A percentile compares a stretch with the other conserved stretches of the same genome.
These are phyloP conservation scores for Xylariaceae sp. DNA, from an alignment of 2,329 filamentous ascomycete species.

Conservation along the genomic window DNA sequence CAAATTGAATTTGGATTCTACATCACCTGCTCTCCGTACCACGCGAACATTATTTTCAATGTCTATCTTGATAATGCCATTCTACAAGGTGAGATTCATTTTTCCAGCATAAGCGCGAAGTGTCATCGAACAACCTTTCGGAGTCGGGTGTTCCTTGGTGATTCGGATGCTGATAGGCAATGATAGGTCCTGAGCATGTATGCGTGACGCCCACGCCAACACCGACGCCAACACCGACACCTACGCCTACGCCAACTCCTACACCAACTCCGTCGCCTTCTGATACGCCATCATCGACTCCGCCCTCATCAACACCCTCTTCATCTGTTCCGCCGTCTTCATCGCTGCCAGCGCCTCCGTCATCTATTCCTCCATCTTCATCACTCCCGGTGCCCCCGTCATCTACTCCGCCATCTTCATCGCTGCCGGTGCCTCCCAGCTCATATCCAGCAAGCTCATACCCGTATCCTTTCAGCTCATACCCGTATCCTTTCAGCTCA, in stretches of 20 bases:
- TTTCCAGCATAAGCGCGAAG: too few relatives aligned
- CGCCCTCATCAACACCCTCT: not conserved
- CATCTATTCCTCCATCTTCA: not conserved
- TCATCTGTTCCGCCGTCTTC: not conserved
- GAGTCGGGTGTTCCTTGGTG: too few relatives aligned
- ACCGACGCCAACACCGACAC: not conserved
- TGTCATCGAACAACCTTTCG: too few relatives aligned
- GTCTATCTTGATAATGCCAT: slow-evolving; percentile 6
- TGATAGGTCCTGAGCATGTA: not conserved
- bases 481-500: not conserved
- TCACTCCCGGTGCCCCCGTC: not conserved
- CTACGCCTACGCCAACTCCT: not conserved
- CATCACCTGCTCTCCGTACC: slow-evolving; percentile 2
- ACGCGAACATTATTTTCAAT: not conserved
- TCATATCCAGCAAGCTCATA: slow-evolving; percentile 1
- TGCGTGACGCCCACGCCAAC: slow-evolving; percentile 1
- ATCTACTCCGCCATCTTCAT: not conserved
- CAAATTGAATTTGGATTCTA: slow-evolving; percentile 2
- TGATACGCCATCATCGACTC: not conserved
- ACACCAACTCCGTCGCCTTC: not conserved
- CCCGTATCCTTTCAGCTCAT: not conserved
- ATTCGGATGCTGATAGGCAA: too few relatives aligned
- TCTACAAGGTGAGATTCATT: too few relatives aligned
- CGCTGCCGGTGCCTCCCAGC: not conserved
- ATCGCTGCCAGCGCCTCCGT: not conserved